Conservation (phyloP, 495 filamentous ascomycete genomes). For the Neurospora sp. region DNA sequence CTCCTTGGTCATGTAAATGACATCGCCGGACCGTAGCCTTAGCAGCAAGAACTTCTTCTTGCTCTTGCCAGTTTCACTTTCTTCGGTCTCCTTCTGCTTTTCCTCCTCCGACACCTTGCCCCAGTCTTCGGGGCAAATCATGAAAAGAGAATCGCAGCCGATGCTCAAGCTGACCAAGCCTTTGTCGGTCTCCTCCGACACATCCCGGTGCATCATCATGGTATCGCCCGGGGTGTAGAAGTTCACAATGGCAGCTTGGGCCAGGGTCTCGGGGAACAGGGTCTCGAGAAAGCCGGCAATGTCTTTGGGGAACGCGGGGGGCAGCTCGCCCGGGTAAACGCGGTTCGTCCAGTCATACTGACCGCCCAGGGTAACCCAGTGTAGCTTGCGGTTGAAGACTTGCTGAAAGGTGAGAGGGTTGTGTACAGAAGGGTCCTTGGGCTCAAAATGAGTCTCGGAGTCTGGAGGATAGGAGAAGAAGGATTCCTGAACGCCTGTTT, state of each 20-base stretch:
- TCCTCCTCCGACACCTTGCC: slow-evolving; percentile 29
- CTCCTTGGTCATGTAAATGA: slow-evolving; percentile 68
- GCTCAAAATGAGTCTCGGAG: slow-evolving; percentile 38
- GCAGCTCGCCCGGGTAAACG: slow-evolving; percentile 54
- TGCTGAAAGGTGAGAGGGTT: slow-evolving; percentile 55
- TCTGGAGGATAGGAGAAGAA: slow-evolving; percentile 38
- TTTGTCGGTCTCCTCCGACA: slow-evolving; percentile 66
- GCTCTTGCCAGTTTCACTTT: background rate
- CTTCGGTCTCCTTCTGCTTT: slow-evolving; percentile 4
- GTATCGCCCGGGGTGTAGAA: slow-evolving; percentile 82
- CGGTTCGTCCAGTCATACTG: slow-evolving; percentile 93
- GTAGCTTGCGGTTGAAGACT: slow-evolving; percentile 65
- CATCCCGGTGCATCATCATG: slow-evolving; percentile 80
- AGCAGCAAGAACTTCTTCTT: slow-evolving; percentile 46
- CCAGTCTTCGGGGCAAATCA: slow-evolving; percentile 40
- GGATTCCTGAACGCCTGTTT: slow-evolving; percentile 15
- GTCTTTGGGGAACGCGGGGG: slow-evolving; percentile 69
- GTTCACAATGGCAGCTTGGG: slow-evolving; percentile 88
- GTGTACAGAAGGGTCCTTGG: slow-evolving; percentile 59
- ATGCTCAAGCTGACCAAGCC: slow-evolving; percentile 77
- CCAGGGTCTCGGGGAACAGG: slow-evolving; percentile 59
- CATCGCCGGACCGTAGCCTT: slow-evolving; percentile 68
- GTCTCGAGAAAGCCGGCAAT: slow-evolving; percentile 51
- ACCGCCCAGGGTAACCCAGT: slow-evolving; percentile 87
- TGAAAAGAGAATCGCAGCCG: slow-evolving; percentile 80